Base-by-base conservation (phyloP, 2,329 filamentous ascomycete genomes). In the Epichloe sylvatica region DNA sequence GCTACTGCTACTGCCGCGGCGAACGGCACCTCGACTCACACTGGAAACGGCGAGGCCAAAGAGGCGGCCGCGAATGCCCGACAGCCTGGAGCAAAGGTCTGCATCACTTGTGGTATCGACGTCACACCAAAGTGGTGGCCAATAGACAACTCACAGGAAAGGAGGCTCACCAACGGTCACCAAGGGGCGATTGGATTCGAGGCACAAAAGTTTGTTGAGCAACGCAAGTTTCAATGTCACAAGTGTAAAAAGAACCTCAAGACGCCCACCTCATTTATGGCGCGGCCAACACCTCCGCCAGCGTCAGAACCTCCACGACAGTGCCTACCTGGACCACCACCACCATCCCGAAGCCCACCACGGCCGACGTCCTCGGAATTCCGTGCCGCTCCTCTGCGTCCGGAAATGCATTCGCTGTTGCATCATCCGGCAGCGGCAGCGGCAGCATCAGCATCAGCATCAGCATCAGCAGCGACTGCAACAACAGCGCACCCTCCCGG, bases 101-200 rank as follows among this genome's bases (percentile, higher is more conserved):
- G 81, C 66, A 72, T 78, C 44, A 81, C 78, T 6, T 84, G 81
- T 57, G 75, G 75, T 36, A 75, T 84, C 51, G 83, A 89, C 60
- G 76, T 83, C 46, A 88, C 82, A 57, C 85, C 84, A 4, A 83
- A 77, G 59, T 89, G 84, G 84, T 84, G 83, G 75, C 69, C 75
- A 3, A 75, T 78, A 49, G 70, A 77, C 55, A 67, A 72, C 54
- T 62, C 62, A 0, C 72, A 77, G 54, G 75, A 76, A 58, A 75
- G 67, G 46, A 70, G 68, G 55, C 68, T 75, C 41, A 72, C 64
- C 43, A 79, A 75, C 55, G 77, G 73, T 5, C 70, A 74, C 55
- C 65, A 70, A 30, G 74, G 71, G 41, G 65, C 62, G 40, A 65
- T 77, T 47, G 74, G 76, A 44, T 68, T 68, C n/a, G 76, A 80